Base-by-base conservation (phyloP, 768 basidiomycete species). In the Terana coerulea region DNA sequence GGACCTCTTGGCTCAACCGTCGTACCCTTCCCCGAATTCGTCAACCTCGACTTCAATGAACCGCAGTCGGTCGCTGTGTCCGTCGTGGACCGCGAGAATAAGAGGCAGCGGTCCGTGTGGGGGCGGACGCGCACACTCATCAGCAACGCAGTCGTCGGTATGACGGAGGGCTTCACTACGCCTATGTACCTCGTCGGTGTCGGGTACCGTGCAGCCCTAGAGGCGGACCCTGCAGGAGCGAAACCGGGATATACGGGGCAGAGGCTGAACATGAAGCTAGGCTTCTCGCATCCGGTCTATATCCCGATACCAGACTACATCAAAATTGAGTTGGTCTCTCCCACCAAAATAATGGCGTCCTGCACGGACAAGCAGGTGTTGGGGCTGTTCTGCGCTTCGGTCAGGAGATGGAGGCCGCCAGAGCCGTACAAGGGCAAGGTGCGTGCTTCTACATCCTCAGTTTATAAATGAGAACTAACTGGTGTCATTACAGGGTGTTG, bases 341-440 rank as follows among this genome's bases (percentile, higher is more conserved):
- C 95, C 6, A 97, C 92, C 1, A 88, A 89, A 71, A 92, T 98
- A 51, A 67, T 84, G 26, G 69, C 98, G 22, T 77, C 72, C 19
- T 92, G 94, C 59, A 88, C 81, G 49, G 88, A 97, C 72, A 98
- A 98, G 68, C 88, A 97, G 61, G 70, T 76, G 42, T 67, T 99
- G 52, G 93, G 93, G 1, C 74, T 91, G 57, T 95, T 95, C 64
- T 89, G 93, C 0, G 92, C 95, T 5, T 80, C 83, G 57, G 84
- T 98, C 22, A 76, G 94, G 55, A 78, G 77, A 53, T 86, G 84
- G 72, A 80, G 95, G 60, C 86, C 86, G 59, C 95, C 95, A 19
- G 95, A 99, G 65, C 95, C 94, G 14, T 99, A 98, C 72, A 92
- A 98, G 71, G 95, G 94, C 65, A 98, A 98, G 80, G 94, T 95